Evolutionary conservation across 2,329 filamentous ascomycete genomes (phyloP).

Genomic region (Ascochyta clinopodiicola): DNA sequence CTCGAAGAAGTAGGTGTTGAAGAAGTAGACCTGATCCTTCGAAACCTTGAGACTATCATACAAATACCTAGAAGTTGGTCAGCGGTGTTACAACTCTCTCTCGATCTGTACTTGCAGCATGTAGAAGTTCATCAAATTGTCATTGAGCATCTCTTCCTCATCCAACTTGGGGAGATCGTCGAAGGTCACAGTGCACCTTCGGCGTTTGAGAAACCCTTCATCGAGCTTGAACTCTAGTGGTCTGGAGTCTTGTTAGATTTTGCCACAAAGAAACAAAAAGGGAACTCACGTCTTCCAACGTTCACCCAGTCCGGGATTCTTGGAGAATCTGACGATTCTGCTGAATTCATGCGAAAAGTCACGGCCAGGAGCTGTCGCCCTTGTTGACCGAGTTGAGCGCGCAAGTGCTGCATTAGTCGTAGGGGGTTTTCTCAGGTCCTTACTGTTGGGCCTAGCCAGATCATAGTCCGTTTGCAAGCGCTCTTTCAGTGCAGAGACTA

Average conservation of each 20-base stretch:
- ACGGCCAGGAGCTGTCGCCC: slow-evolving; percentile 11
- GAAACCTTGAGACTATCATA: slow-evolving; percentile 51
- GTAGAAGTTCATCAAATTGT: slow-evolving; percentile 90
- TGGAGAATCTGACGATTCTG: slow-evolving; percentile 26
- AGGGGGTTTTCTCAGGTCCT: neutral
- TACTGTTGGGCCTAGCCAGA: neutral
- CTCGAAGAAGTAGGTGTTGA: slow-evolving; percentile 92
- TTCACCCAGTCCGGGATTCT: slow-evolving; percentile 32
- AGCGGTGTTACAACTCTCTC: neutral
- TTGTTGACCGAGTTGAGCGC: slow-evolving; percentile 19
- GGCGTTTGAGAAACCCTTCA: slow-evolving; percentile 3
- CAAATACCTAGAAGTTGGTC: slow-evolving; percentile 28
- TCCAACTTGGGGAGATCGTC: slow-evolving; percentile 79
- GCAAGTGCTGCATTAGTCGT: neutral
- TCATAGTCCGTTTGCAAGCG: neutral
- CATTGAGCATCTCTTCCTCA: slow-evolving; percentile 87
- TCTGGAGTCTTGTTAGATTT: neutral
- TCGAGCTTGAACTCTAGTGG: slow-evolving; percentile 1
- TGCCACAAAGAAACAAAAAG: too few relatives aligned
- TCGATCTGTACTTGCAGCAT: slow-evolving; percentile 59
- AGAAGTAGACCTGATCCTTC: slow-evolving; percentile 76
- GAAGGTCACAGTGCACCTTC: slow-evolving; percentile 60
- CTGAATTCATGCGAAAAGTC: slow-evolving; percentile 3
- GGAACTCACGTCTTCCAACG: slow-evolving; percentile 35
- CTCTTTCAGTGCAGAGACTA: neutral